These are phyloP conservation scores for Beauveria varroae DNA, from an alignment of 2,329 filamentous ascomycete genomes.

Conservation along the genomic window DNA sequence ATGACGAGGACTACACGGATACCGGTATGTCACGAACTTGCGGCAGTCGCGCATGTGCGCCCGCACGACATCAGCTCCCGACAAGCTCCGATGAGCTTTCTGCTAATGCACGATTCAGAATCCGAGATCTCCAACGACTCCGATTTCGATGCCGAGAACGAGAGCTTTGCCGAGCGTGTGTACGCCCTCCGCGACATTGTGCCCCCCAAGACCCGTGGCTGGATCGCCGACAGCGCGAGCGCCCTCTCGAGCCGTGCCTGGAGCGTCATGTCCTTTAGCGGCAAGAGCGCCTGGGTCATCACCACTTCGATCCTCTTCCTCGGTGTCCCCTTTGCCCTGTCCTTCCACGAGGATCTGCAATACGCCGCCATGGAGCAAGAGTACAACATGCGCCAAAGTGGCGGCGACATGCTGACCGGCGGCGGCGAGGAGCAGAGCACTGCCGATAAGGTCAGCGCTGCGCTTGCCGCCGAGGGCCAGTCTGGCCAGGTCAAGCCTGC, in stretches of 20 bases:
- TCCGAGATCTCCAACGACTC: slow-evolving; percentile 80
- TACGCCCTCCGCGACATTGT: slow-evolving; percentile 69
- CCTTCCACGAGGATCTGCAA: slow-evolving; percentile 93
- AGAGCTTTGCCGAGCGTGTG: slow-evolving; percentile 60
- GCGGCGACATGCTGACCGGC: slow-evolving; percentile 60
- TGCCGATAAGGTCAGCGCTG: slow-evolving; percentile 41
- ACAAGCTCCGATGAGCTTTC: background rate
- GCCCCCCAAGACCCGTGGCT: slow-evolving; percentile 62
- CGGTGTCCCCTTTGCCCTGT: slow-evolving; percentile 88
- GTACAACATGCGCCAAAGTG: slow-evolving; percentile 89
- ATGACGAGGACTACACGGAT: slow-evolving; percentile 90
- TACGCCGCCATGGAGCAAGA: slow-evolving; percentile 96
- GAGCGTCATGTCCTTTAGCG: slow-evolving; percentile 60
- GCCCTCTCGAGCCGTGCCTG: slow-evolving; percentile 43
- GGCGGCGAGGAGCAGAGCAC: slow-evolving; percentile 36
- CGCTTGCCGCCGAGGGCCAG: slow-evolving; percentile 31
- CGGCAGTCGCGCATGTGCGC: background rate
- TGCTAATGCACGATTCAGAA: slow-evolving; percentile 39
- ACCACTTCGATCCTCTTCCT: slow-evolving; percentile 83
- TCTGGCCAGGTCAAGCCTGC: slow-evolving; percentile 37
- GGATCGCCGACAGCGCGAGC: slow-evolving; percentile 53
- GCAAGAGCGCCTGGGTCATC: slow-evolving; percentile 85
- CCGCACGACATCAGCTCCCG: background rate
- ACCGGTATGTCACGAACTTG: slow-evolving; percentile 56
- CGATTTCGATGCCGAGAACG: slow-evolving; percentile 53